Percentiles rank a stretch among this genome's conserved stretches.
These are phyloP conservation scores for Diaporthe australafricana DNA, from an alignment of 2,329 filamentous ascomycete genomes.

Conservation along the genomic window DNA sequence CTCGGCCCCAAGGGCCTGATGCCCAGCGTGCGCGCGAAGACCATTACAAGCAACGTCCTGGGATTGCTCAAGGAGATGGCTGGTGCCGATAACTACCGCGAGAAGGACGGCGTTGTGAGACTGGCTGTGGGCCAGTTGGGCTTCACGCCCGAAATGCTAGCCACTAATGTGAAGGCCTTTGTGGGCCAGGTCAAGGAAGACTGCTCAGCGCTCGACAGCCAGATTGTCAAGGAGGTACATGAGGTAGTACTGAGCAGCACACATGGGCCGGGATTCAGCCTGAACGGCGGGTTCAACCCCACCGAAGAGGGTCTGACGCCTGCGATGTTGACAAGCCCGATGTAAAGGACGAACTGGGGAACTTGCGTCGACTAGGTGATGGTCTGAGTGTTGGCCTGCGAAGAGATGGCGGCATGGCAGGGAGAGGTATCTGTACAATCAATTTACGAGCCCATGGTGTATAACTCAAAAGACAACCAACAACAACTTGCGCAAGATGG, in stretches of 20 bases:
- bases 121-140: constrained; percentile 92
- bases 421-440: constrained; percentile 10
- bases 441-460: neutral
- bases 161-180: constrained; percentile 84
- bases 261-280: constrained; percentile 84
- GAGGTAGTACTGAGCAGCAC: constrained; percentile 87
- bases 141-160: constrained; percentile 88
- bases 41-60: constrained; percentile 84
- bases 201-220: constrained; percentile 72
- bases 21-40: constrained; percentile 89
- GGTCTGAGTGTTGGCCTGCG: neutral
- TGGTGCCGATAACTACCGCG: constrained; percentile 87
- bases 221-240: constrained; percentile 77
- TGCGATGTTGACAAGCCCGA: constrained; percentile 63
- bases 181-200: constrained; percentile 83
- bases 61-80: constrained; percentile 83
- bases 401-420: neutral
- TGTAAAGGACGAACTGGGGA: constrained; percentile 54
- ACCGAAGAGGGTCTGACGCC: constrained; percentile 67
- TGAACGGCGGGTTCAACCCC: constrained; percentile 82
- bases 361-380: neutral
- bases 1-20: constrained; percentile 92
- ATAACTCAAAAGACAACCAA: neutral
- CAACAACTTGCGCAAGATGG: neutral
- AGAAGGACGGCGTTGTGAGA: constrained; percentile 84